Evolutionary conservation across 2,329 filamentous ascomycete species (phyloP).

Genomic region (Botryotinia convoluta): DNA sequence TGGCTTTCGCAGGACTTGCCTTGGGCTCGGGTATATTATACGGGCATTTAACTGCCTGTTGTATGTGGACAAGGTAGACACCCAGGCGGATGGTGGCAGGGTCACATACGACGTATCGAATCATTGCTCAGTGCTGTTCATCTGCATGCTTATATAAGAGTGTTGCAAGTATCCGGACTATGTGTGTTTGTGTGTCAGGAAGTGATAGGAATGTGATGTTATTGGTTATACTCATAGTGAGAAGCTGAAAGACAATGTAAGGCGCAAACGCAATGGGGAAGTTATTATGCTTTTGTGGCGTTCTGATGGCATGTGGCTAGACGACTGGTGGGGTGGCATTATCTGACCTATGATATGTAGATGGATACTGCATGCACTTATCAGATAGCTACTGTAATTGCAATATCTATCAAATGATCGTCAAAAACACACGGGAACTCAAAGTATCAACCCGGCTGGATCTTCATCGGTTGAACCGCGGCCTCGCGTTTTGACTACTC

Average conservation of each 20-base stretch:
- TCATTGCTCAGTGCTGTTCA: background rate
- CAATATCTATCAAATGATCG: background rate
- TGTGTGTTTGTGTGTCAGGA: background rate
- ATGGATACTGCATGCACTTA: background rate
- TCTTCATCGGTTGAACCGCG: background rate
- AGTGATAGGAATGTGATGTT: background rate
- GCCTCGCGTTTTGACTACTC: background rate
- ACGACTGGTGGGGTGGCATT: background rate
- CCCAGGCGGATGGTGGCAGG: background rate
- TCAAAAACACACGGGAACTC: background rate
- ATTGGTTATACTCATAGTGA: background rate
- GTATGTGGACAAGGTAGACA: background rate
- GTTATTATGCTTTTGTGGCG: background rate
- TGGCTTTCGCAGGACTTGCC: background rate
- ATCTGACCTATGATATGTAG: background rate
- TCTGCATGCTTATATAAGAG: background rate
- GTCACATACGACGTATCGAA: background rate
- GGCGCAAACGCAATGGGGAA: background rate
- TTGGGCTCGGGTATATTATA: background rate
- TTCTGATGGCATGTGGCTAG: background rate
- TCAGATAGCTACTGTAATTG: background rate
- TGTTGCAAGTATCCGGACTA: background rate
- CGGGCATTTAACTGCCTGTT: background rate
- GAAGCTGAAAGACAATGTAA: conserved; percentile 1
- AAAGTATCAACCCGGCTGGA: background rate